Conservation (phyloP, 2,329 filamentous ascomycete genomes). For the Eutypella sp. region DNA sequence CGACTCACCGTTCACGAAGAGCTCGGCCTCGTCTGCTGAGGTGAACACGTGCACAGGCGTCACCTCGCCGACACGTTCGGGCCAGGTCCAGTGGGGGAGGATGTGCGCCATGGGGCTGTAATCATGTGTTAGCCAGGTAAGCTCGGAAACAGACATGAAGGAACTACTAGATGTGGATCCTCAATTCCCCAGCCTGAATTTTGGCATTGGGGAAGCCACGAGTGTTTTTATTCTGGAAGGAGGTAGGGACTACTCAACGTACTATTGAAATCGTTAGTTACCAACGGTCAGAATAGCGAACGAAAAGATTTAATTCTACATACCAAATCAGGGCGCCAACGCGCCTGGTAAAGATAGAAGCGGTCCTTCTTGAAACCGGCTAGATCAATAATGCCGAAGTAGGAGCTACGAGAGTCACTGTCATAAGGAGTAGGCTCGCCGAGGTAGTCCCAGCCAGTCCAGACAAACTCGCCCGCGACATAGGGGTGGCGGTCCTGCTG, state of each 20-base stretch:
- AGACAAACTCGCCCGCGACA: slow-evolving; percentile 50
- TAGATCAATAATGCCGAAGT: slow-evolving; percentile 53
- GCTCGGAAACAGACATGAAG: not conserved
- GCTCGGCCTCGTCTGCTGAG: slow-evolving; percentile 46
- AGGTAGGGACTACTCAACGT: not conserved
- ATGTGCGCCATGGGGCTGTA: slow-evolving; percentile 41
- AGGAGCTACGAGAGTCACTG: slow-evolving; percentile 40
- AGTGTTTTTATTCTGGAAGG: not conserved
- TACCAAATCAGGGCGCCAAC: slow-evolving; percentile 42
- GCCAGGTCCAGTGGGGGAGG: slow-evolving; percentile 53
- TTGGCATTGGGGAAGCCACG: not conserved
- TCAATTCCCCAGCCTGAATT: no score
- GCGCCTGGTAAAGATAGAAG: slow-evolving; percentile 50
- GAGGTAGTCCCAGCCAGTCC: slow-evolving; percentile 47
- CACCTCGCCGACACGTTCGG: slow-evolving; percentile 37
- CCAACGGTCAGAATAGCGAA: no score
- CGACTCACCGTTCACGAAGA: slow-evolving; percentile 48
- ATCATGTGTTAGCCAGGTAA: not conserved
- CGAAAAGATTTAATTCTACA: not conserved
- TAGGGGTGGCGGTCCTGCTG: slow-evolving; percentile 42
- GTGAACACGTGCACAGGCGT: slow-evolving; percentile 53
- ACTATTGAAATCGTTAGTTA: no score
- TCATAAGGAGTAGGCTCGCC: slow-evolving; percentile 47
- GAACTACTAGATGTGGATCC: no score
- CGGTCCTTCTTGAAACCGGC: slow-evolving; percentile 54